Base-by-base conservation (phyloP, 2,329 filamentous ascomycete species). In the Cladophialophora exuberans region DNA sequence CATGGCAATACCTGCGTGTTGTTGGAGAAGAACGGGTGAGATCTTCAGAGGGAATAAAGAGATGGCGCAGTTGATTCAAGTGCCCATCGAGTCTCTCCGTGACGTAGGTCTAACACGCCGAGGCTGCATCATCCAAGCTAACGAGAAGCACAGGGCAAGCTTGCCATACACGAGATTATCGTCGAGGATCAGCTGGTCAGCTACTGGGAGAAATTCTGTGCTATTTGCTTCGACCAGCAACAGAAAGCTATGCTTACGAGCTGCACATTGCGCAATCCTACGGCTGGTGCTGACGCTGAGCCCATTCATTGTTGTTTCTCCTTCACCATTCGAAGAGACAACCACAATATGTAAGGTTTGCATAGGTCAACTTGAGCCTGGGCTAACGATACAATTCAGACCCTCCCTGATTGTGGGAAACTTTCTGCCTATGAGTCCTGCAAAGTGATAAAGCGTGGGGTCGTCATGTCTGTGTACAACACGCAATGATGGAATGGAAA, bases 201-300 rank as follows among this genome's bases (percentile, higher is more conserved):
- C 65, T 99, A 99, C 68, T 99, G 94, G 94, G 94, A 99, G 73
- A 96, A 99, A 67, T 99, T 99, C 68, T 92, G 93, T 46, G 93
- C 91, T 4, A 97, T 99, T 65, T 95, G 94, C 7, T 99, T 99
- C 72, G 94, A 99, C 69, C 85, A 87, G 54, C 86, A 84, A 7
- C 94, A 97, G 69, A 96, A 99, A 70, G 95, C 93, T 18, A 90
- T 99, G 66, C 78, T 99, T 63, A 99, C 94, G 18, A 93, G 89
- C 62, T 99, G 94, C 70, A 88, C 89, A 9, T 76, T 99, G 59
- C 96, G 96, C 72, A 92, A 86, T 63, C 92, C 89, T 3, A 83
- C 85, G 60, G 79, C 84, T 46, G 82, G 82, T 57, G 84, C 86
- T 2, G 83, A 84, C 39, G 83, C 87, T 50, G 83, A 87, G 17